Percentiles rank a stretch among this genome's conserved stretches.
These are phyloP conservation scores for Exophiala lecanii-corni DNA, from an alignment of 2,329 filamentous ascomycete species.

Conservation along the genomic window DNA sequence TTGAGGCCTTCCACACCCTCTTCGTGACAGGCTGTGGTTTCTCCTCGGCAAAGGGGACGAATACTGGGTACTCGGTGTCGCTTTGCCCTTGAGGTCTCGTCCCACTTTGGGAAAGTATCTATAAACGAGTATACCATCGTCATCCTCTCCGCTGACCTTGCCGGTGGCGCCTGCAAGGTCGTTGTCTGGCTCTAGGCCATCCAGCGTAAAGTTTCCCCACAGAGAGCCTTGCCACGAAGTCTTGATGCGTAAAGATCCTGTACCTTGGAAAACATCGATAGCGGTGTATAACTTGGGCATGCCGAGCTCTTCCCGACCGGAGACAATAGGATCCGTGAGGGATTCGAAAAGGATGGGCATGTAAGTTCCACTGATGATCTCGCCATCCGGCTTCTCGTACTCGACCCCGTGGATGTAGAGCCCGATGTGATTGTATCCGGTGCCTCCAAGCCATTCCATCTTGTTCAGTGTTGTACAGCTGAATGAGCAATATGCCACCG, in stretches of 20 bases:
- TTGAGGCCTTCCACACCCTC: constrained; percentile 36
- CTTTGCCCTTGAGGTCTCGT: constrained; percentile 43
- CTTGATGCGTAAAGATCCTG: constrained; percentile 36
- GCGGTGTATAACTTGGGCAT: constrained; percentile 57
- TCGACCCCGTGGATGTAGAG: constrained; percentile 60
- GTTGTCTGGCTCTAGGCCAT: constrained; percentile 31
- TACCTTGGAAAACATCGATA: constrained; percentile 41
- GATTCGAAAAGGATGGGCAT: constrained; percentile 56
- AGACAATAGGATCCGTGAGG: constrained; percentile 56
- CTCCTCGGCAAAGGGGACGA: constrained; percentile 34
- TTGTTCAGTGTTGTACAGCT: constrained; percentile 43
- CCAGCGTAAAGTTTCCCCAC: constrained; percentile 37
- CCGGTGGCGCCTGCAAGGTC: constrained; percentile 1
- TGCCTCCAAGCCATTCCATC: constrained; percentile 58
- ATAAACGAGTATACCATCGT: constrained; percentile 51
- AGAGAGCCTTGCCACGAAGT: constrained; percentile 42
- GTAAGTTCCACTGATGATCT: constrained; percentile 48
- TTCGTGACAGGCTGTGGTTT: constrained; percentile 27
- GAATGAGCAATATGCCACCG: constrained; percentile 42
- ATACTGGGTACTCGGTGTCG: constrained; percentile 52
- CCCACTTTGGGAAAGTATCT: constrained; percentile 56
- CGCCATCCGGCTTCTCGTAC: constrained; percentile 49
- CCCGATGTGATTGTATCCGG: constrained; percentile 55
- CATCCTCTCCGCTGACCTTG: constrained; percentile 27
- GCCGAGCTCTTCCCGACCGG: constrained; percentile 57